Percentiles rank a stretch among this genome's conserved stretches.
phyloP scores from a whole-genome alignment of 1,139 yeast species.

The Kluyveromyces sp. region DNA sequence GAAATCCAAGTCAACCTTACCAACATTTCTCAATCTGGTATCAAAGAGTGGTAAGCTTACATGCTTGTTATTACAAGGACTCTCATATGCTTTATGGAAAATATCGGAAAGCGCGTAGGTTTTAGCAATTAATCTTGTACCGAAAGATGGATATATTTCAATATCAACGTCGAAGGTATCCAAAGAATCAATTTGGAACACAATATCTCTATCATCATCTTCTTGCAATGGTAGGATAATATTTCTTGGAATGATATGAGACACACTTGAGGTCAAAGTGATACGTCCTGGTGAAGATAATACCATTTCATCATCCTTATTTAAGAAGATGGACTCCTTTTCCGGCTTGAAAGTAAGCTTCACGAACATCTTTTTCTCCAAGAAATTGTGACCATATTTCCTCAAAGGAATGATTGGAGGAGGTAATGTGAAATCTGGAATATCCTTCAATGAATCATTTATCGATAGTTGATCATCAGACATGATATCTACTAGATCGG shows the following conservation, averaged over 20 bases:
- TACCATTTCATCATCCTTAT: constrained; percentile 36
- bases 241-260: constrained; percentile 79
- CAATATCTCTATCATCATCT: constrained; percentile 59
- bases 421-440: constrained; percentile 86
- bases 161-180: constrained; percentile 77
- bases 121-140: constrained; percentile 85
- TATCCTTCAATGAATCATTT: constrained; percentile 33
- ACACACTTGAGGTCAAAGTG: constrained; percentile 64
- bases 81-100: constrained; percentile 35
- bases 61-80: constrained; percentile 30
- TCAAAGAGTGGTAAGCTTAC: constrained; percentile 74
- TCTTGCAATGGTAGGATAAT: constrained; percentile 58
- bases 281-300: constrained; percentile 53
- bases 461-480: constrained; percentile 8
- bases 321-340: constrained; percentile 49
- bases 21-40: constrained; percentile 71
- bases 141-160: constrained; percentile 90
- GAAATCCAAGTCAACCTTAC: constrained; percentile 68
- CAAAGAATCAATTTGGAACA: constrained; percentile 79
- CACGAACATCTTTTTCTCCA: constrained; percentile 79
- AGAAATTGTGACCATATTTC: constrained; percentile 89
- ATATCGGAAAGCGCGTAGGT: constrained; percentile 63
- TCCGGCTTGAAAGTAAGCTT: constrained; percentile 64
- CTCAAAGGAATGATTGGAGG: constrained; percentile 93
- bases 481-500: not conserved